phyloP scores from a whole-genome alignment of 805 yeast genomes.

The Candida koratica region DNA sequence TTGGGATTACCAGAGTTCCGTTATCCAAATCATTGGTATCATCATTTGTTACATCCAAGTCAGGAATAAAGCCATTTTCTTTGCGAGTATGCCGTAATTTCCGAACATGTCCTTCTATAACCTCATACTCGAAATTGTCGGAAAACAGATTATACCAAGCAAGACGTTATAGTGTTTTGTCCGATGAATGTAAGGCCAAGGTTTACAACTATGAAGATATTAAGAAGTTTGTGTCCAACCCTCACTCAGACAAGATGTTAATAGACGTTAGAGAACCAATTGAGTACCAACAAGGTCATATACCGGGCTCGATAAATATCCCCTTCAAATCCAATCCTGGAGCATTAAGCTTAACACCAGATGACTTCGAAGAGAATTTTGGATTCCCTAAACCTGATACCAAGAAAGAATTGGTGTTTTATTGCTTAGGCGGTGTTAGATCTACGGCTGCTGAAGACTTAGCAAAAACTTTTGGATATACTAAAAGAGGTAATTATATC shows the following conservation, averaged over 20 bases:
- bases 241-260: constrained; percentile 47
- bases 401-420: constrained; percentile 75
- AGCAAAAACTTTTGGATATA: constrained; percentile 86
- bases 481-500: constrained; percentile 74
- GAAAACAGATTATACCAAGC: constrained; percentile 3
- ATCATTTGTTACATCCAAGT: neutral
- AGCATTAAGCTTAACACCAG: constrained; percentile 74
- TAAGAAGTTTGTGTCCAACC: constrained; percentile 39
- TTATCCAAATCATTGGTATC: constrained; percentile 1
- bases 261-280: constrained; percentile 92
- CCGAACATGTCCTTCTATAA: neutral
- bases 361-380: constrained; percentile 76
- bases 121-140: neutral
- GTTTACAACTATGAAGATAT: constrained; percentile 51
- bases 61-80: neutral
- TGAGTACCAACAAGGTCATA: constrained; percentile 69
- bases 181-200: constrained; percentile 42
- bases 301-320: constrained; percentile 81
- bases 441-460: constrained; percentile 86
- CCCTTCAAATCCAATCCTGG: constrained; percentile 92
- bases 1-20: constrained; percentile 7
- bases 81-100: neutral
- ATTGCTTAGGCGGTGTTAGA: constrained; percentile 91
- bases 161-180: constrained; percentile 35
- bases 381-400: constrained; percentile 75